Evolutionary conservation across 331 rosid genomes (phyloP).

Genomic region (Dryas integrifolia): DNA sequence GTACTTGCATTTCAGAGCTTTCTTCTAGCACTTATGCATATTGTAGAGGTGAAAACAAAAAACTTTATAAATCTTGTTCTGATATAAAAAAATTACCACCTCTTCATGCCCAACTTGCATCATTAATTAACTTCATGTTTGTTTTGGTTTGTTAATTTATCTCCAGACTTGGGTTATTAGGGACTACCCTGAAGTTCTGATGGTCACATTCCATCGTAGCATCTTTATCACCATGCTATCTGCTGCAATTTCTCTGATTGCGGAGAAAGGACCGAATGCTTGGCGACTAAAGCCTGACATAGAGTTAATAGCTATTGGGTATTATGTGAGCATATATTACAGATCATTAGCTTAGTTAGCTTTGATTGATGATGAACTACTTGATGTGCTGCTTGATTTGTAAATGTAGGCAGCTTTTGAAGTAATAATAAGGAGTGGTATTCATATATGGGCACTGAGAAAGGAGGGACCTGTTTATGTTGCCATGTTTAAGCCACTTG

Average conservation of each 20-base stretch:
- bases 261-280: conserved; percentile 28
- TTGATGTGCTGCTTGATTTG: background rate
- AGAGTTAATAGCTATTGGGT: conserved; percentile 27
- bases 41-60: conserved; percentile 20
- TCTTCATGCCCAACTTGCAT: too few relatives aligned
- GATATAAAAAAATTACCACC: too few relatives aligned
- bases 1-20: conserved; percentile 21
- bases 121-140: background rate
- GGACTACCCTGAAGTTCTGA: conserved; percentile 36
- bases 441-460: conserved; percentile 34
- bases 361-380: background rate
- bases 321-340: conserved; percentile 23
- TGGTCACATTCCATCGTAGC: conserved; percentile 15
- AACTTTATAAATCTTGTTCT: too few relatives aligned
- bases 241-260: conserved; percentile 29
- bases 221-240: conserved; percentile 28
- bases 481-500: conserved; percentile 44
- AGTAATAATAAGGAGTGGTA: conserved; percentile 21
- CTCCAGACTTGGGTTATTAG: conserved; percentile 35
- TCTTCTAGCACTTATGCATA: background rate
- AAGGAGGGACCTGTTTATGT: conserved; percentile 42
- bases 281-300: conserved; percentile 31
- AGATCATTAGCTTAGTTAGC: background rate
- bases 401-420: conserved; percentile 20
- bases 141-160: background rate